Conservation (phyloP, 116 monocot genomes). For the Posidonia oceanica region DNA sequence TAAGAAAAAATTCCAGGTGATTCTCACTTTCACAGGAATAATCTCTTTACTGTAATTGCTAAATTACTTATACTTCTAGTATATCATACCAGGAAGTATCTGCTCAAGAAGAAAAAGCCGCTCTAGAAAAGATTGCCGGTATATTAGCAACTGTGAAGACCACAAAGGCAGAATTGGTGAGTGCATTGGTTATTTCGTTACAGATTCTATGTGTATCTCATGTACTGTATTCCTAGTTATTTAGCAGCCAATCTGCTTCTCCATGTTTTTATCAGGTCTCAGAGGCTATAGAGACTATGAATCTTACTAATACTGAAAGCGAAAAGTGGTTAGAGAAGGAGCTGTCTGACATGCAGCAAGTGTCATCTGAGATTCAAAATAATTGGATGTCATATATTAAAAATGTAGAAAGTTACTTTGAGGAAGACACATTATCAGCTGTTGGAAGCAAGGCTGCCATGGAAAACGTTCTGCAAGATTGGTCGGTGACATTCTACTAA, state of each 20-base stretch:
- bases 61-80: slow-evolving; percentile 1
- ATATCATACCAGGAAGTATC: slow-evolving; percentile 33
- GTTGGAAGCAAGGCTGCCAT: slow-evolving; percentile 15
- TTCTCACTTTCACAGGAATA: not conserved
- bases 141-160: slow-evolving; percentile 33
- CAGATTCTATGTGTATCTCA: not conserved
- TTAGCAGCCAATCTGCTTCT: not conserved
- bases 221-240: not conserved
- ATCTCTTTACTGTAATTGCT: not conserved
- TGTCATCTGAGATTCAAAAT: slow-evolving; percentile 30
- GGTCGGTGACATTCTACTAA: slow-evolving; percentile 22
- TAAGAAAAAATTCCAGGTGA: slow-evolving; percentile 45
- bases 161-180: slow-evolving; percentile 40
- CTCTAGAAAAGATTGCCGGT: slow-evolving; percentile 43
- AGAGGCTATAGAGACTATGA: slow-evolving; percentile 20
- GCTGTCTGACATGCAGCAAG: slow-evolving; percentile 26
- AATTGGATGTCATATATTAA: slow-evolving; percentile 23
- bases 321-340: slow-evolving; percentile 21
- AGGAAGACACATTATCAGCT: slow-evolving; percentile 26
- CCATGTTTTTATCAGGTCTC: slow-evolving; percentile 28
- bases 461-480: slow-evolving; percentile 22
- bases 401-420: slow-evolving; percentile 24
- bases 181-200: not conserved
- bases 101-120: slow-evolving; percentile 38
- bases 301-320: slow-evolving; percentile 8